Evolutionary conservation across 495 filamentous ascomycete species (phyloP), one percentile per base, ranked within the genome.

Genomic region (Talaromyces proteolyticus): DNA sequence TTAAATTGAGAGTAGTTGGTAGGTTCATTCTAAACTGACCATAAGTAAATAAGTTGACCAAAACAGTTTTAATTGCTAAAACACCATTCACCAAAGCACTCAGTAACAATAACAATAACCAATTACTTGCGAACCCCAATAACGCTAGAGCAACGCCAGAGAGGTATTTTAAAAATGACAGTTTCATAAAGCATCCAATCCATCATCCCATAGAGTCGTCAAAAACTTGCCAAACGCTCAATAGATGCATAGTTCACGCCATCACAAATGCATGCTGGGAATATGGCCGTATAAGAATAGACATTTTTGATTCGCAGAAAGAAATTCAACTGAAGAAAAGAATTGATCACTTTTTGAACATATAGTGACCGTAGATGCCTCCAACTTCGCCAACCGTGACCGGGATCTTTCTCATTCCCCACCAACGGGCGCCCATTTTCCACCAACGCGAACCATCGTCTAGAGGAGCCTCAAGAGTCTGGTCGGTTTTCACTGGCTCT

Each of bases 351-450:
- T 76, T 74, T 60, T 82, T 82, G 61, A 91, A 94, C 82, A 91
- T 91, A 64, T 88, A 93, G 53, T 82, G 84, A 40, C 88, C 88
- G 63, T 94, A 94, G 68, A 95, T 82, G 19, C 89, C 89, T 11
- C 86, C 87, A 2, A 93, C 87, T 56, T 91, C 87, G 6, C 84
- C 82, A 34, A 74, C 66, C 11, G 86, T 87, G 46, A 93, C 83
- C 10, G 89, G 88, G 23, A 90, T 75, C 75, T 95, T 95, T 39
- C 86, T 78, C 81, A 89, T 90, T 14, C 89, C 89, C 89, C 89
- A 93, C 69, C 80, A 85, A 51, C 79, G 78, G n/a, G 88, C 88
- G 11, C 89, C 89, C 87, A 90, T 88, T 72, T 95, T 95, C 89
- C 89, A 95, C 47, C 61, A 59, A 22, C 86, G 74, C 25, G 75